Evolutionary conservation across 352 stramenopile species (phyloP).

Genomic region (Phytophthora pinifolia): DNA sequence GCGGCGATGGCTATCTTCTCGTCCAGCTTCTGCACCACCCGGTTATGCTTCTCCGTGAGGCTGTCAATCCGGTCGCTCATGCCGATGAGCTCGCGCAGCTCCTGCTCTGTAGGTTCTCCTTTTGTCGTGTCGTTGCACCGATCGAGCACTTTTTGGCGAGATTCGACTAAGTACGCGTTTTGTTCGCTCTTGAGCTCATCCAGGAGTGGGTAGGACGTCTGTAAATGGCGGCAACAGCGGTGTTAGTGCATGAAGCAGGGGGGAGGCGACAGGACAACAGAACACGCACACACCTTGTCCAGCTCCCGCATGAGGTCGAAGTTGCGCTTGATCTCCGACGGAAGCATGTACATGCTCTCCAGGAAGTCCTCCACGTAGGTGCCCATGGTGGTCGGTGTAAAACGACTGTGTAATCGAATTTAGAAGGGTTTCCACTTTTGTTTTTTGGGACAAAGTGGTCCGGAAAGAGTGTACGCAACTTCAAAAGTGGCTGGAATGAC

Average conservation of each 20-base stretch:
- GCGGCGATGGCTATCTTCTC: constrained; percentile 88
- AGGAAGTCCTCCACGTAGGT: constrained; percentile 89
- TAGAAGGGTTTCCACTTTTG: too few relatives aligned
- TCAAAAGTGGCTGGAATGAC: too few relatives aligned
- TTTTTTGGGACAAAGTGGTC: too few relatives aligned
- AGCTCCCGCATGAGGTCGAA: constrained; percentile 90
- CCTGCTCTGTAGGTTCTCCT: constrained; percentile 57
- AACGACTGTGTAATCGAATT: too few relatives aligned
- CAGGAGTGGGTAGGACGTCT: constrained; percentile 79
- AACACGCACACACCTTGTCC: constrained; percentile 62
- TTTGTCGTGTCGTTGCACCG: constrained; percentile 51
- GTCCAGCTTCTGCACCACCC: constrained; percentile 84
- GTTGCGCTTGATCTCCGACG: constrained; percentile 89
- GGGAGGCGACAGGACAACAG: neutral
- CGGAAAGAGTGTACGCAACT: too few relatives aligned
- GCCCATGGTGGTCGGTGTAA: constrained; percentile 59
- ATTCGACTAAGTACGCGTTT: constrained; percentile 58
- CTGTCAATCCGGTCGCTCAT: constrained; percentile 19
- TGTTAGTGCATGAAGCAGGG: constrained; percentile 4
- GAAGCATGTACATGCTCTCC: constrained; percentile 90
- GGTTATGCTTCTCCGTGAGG: constrained; percentile 60
- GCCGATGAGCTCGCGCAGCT: constrained; percentile 69
- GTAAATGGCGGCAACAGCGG: neutral
- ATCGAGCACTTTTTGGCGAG: constrained; percentile 62
- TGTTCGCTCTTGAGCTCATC: constrained; percentile 73